Base-by-base conservation (phyloP, 768 basidiomycete genomes). In the Leccinum boreale region DNA sequence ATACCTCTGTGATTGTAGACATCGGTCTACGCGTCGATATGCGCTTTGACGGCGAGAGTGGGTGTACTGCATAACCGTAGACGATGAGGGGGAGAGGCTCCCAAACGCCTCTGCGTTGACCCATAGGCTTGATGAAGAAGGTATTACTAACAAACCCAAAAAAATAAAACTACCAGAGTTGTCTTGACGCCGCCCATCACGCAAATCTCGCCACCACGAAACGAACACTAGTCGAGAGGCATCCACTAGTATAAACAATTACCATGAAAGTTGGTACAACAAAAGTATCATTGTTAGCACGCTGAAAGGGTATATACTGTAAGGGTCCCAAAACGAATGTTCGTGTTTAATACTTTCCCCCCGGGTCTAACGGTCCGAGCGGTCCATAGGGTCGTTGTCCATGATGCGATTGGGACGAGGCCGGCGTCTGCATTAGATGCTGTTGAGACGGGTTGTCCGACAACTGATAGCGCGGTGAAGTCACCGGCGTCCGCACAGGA, bases 1-100 rank as follows among this genome's bases (percentile, higher is more conserved):
- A 78, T 21, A 61, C 72, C 54, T 80, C 79, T 3, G 79, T 81
- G 52, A 75, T 77, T 3, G 74, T 73, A 28, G 81, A 78, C 62
- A 73, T 60, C 60, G 71, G 71, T 2, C 75, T 71, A 12, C 78
- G 75, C 61, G 45, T 74, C 4, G 79, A 80, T 75, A 89, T 62
- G 58, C 85, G 81, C 61, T 87, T 86, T 47, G 85, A 85, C 2
- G 88, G 89, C 1, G 84, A 79, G 46, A 94, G 82, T 3, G 94
- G 91, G 64, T 95, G 89, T 56, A 91, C 83, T 26, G 90, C 92
- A 75, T 94, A 94, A 48, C 94, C 94, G 70, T 94, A 95, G n/a
- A 92, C 82, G 65, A 95, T 85, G 70, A 80, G 78, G 1, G 85
- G 82, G 21, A 87, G 78, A 21, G 86, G 85, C 50, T 86, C 83